Percentiles rank a stretch among this genome's conserved stretches.
phyloP scores from a whole-genome alignment of 768 basidiomycete species.

The Pisolithus albus region DNA sequence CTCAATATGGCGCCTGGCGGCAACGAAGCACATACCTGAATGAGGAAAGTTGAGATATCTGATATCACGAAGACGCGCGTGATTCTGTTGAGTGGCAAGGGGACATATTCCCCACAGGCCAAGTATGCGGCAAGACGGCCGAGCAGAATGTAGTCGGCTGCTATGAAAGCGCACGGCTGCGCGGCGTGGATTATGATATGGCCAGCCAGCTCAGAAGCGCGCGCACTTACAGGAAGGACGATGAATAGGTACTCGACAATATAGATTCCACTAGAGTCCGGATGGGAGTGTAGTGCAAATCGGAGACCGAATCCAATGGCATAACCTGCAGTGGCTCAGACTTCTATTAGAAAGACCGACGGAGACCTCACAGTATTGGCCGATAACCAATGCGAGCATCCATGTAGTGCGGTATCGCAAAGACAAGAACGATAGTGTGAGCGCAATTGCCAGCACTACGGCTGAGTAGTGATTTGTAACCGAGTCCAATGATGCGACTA shows the following conservation, averaged over 20 bases:
- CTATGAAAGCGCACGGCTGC: conserved; percentile 71
- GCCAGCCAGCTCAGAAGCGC: conserved; percentile 16
- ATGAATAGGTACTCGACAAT: conserved; percentile 40
- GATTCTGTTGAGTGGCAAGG: conserved; percentile 43
- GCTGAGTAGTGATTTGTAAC: conserved; percentile 5
- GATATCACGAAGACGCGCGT: conserved; percentile 49
- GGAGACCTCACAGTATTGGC: conserved; percentile 41
- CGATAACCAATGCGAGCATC: conserved; percentile 13
- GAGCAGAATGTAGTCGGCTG: conserved; percentile 59
- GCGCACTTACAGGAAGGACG: conserved; percentile 38
- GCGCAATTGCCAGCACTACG: conserved; percentile 33
- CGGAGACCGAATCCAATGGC: conserved; percentile 50
- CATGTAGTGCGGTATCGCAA: conserved; percentile 13
- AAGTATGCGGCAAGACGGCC: conserved; percentile 52
- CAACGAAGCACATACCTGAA: background rate
- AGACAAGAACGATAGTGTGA: conserved; percentile 39
- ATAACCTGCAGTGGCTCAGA: conserved; percentile 41
- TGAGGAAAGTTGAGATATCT: no score
- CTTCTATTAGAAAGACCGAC: background rate
- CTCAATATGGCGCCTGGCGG: background rate
- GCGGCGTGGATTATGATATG: background rate
- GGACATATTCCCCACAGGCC: conserved; percentile 38
- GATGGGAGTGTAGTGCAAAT: conserved; percentile 47
- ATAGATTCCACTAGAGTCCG: conserved; percentile 46
- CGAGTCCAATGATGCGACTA: no score